Evolutionary conservation across 78 protist genomes (phyloP).

Genomic region (Trichosphaerium sp.): DNA sequence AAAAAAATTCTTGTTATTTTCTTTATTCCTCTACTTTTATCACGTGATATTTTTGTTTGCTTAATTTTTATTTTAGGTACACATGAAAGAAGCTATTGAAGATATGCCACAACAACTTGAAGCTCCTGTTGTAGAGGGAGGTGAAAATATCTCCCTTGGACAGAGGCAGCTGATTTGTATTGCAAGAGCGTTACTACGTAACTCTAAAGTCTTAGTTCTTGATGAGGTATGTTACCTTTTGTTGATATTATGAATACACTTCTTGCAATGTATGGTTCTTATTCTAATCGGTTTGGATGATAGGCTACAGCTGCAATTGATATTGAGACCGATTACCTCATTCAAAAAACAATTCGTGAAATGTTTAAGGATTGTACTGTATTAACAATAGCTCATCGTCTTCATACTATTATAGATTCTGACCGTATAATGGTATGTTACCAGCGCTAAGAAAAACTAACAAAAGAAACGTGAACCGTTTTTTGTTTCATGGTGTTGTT

Average conservation of each 20-base stretch:
- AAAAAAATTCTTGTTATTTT: too few species aligned
- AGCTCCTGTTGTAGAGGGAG: constrained; percentile 17
- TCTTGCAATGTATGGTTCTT: constrained; percentile 3
- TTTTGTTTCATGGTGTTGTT: too few species aligned
- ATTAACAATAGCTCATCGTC: constrained; percentile 86
- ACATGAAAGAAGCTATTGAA: background rate
- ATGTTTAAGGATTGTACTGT: constrained; percentile 56
- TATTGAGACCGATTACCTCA: constrained; percentile 53
- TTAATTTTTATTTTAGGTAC: too few species aligned
- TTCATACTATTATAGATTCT: constrained; percentile 71
- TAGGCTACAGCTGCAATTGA: constrained; percentile 92
- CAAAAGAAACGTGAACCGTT: too few species aligned
- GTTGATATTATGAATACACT: background rate
- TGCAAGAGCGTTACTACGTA: constrained; percentile 82
- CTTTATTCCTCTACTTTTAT: too few species aligned
- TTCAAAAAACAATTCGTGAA: constrained; percentile 42
- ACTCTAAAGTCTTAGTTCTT: constrained; percentile 33
- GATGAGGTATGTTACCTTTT: too few species aligned
- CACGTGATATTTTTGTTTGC: too few species aligned
- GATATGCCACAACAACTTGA: constrained; percentile 9
- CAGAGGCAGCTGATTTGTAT: constrained; percentile 88
- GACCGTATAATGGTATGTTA: constrained; percentile 63
- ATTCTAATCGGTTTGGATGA: constrained; percentile 91
- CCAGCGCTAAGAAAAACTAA: too few species aligned
- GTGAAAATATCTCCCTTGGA: constrained; percentile 64